Base-by-base conservation (phyloP, 768 basidiomycete species). In the Cystobasidium tubakii region DNA sequence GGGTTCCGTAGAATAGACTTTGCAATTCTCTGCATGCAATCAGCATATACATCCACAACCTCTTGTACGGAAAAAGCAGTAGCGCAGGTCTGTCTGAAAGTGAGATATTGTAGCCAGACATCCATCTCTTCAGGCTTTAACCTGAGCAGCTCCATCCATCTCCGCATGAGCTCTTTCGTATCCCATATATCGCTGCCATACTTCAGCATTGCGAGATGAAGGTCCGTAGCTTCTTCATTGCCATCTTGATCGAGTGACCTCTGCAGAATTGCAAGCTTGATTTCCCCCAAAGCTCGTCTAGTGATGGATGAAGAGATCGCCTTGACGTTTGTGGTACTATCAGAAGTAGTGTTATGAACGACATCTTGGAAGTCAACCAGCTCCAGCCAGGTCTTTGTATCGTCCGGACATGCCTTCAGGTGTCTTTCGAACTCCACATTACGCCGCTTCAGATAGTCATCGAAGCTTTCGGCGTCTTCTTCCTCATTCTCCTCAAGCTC, bases 181-280 rank as follows among this genome's bases (percentile, higher is more conserved):
- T 79, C 77, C 77, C 81, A 81, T 54, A 82, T 75, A 12, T 78
- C 77, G n/a, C 79, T 78, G 0, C 81, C 82, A 1, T 80, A 78
- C 1, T 74, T 57, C 7, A 83, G 77, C 60, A 80, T 79, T 0
- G 81, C 81, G 3, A 82, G 76, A 55, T 81, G 77, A 6, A 83
- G 77, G 15, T 43, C 57, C 0, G 78, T 63, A 0, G 79, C 77
- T 1, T 23, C 27, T 19, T 64, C 75, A 74, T 81, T 82, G 0
- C 31, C 34, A 0, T 76, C 73, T 2, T 76, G 64, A 0, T 78
- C 77, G 17, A 83, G 77, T 0, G 82, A 82, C 36, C 79, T 72
- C 1, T 78, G 76, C 15, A 83, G 76, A 36, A 82, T 80, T 1
- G 81, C 78, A 10, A 83, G 76, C 29, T 81, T 81, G 73, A 83